Evolutionary conservation across 768 basidiomycete species (phyloP).

Genomic region (Pilatotrama ljubarskyi): DNA sequence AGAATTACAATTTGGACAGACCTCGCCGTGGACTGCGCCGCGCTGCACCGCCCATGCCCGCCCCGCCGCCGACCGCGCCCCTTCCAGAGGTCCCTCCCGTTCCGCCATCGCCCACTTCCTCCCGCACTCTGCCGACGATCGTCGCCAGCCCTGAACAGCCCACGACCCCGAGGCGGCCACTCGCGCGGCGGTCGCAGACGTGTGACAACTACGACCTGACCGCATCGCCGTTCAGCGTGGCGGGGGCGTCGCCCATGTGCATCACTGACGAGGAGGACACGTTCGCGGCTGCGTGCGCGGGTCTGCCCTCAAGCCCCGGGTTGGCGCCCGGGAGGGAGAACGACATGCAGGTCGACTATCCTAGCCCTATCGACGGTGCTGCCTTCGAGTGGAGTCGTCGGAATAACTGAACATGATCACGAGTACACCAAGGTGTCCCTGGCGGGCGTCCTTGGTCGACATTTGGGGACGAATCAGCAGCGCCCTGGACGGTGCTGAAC

Average conservation of each 20-base stretch:
- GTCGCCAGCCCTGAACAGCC: conserved; percentile 4
- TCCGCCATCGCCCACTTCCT: background rate
- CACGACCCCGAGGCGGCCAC: conserved; percentile 17
- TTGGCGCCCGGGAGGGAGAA: conserved; percentile 7
- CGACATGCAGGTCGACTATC: conserved; percentile 24
- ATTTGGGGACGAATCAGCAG: background rate
- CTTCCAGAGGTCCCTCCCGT: conserved; percentile 20
- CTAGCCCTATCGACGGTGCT: conserved; percentile 25
- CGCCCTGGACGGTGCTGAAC: background rate
- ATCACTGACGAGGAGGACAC: conserved; percentile 13
- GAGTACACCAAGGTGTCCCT: background rate
- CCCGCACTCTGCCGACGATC: conserved; percentile 10
- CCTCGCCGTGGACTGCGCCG: conserved; percentile 19
- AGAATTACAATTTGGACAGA: background rate
- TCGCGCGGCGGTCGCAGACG: conserved; percentile 22
- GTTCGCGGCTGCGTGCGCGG: conserved; percentile 7
- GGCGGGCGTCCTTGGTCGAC: background rate
- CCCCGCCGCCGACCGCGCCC: conserved; percentile 24
- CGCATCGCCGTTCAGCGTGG: conserved; percentile 10
- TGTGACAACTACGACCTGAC: conserved; percentile 19
- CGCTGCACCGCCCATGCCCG: conserved; percentile 17
- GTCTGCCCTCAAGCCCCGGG: conserved; percentile 10
- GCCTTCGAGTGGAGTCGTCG: conserved; percentile 9
- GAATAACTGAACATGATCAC: background rate
- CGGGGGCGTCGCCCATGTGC: conserved; percentile 9